Percentiles rank a stretch among this genome's conserved stretches.
Evolutionary conservation across 495 filamentous ascomycete species (phyloP).

Genomic region (Bryoglossum gracile): DNA sequence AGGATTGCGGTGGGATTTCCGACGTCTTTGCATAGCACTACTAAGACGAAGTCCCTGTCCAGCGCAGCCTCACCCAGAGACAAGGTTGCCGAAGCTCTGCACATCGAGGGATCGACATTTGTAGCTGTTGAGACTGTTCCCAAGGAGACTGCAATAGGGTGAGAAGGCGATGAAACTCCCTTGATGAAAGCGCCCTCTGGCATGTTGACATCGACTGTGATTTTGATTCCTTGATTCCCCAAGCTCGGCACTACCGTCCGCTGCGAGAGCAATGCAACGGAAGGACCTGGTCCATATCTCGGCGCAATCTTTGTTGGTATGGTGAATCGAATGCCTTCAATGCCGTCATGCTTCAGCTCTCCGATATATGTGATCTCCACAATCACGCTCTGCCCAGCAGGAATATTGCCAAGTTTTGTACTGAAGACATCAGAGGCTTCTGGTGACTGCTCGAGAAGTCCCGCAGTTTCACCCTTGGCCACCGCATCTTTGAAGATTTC

Average conservation of each 20-base stretch:
- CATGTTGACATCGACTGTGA: constrained; percentile 55
- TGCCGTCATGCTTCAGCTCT: constrained; percentile 61
- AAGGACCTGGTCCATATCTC: constrained; percentile 49
- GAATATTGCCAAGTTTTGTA: constrained; percentile 57
- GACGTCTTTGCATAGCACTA: constrained; percentile 47
- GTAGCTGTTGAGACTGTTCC: constrained; percentile 45
- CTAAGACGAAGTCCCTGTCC: constrained; percentile 45
- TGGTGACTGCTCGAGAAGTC: constrained; percentile 51
- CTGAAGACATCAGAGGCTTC: constrained; percentile 56
- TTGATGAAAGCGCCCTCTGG: constrained; percentile 46
- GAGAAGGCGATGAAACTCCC: constrained; percentile 55
- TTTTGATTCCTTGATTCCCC: constrained; percentile 45
- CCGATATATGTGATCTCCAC: constrained; percentile 58
- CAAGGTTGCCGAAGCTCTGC: constrained; percentile 54
- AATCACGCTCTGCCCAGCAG: constrained; percentile 40
- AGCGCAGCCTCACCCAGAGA: constrained; percentile 40
- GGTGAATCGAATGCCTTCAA: constrained; percentile 56
- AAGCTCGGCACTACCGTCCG: constrained; percentile 8
- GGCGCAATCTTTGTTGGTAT: constrained; percentile 56
- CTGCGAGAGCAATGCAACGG: constrained; percentile 1
- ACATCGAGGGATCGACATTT: constrained; percentile 34
- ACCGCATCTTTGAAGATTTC: constrained; percentile 47
- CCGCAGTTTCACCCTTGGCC: constrained; percentile 49
- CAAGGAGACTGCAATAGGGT: constrained; percentile 55
- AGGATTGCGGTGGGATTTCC: constrained; percentile 53